These are phyloP conservation scores for Tanozyma kutaoensis DNA, from an alignment of 805 yeast species.

Conservation along the genomic window DNA sequence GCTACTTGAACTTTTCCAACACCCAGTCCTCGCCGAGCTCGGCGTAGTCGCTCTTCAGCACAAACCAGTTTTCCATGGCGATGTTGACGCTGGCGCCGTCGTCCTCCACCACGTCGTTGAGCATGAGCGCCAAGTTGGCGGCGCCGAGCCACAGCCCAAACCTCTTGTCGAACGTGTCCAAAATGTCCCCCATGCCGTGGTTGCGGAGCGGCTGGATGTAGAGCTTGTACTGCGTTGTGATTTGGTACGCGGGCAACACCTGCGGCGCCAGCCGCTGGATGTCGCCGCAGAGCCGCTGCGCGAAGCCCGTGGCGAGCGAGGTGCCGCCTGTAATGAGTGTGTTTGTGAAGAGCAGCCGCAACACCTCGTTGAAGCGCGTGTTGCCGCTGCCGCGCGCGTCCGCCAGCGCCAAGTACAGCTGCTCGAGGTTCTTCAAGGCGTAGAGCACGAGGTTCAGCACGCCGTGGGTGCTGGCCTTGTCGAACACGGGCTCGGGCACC, in stretches of 20 bases:
- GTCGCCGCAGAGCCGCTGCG: constrained; percentile 42
- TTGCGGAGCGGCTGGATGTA: constrained; percentile 11
- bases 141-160: constrained; percentile 66
- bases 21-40: constrained; percentile 43
- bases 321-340: constrained; percentile 53
- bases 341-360: constrained; percentile 21
- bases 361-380: constrained; percentile 23
- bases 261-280: constrained; percentile 29
- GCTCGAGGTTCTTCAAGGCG: constrained; percentile 22
- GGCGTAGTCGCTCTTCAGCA: constrained; percentile 50
- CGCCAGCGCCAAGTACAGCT: constrained; percentile 14
- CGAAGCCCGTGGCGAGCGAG: constrained; percentile 40
- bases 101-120: constrained; percentile 26
- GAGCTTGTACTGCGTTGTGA: constrained; percentile 14
- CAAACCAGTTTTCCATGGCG: constrained; percentile 37
- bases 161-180: constrained; percentile 36
- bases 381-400: constrained; percentile 10
- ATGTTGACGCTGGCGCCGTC: constrained; percentile 15
- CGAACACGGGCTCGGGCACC: constrained; percentile 22
- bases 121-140: constrained; percentile 48
- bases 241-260: constrained; percentile 32
- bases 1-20: constrained; percentile 32
- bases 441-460: constrained; percentile 20
- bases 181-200: constrained; percentile 13
- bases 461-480: constrained; percentile 35